Conservation (phyloP, 352 stramenopile genomes). For the Pythium monospermum region DNA sequence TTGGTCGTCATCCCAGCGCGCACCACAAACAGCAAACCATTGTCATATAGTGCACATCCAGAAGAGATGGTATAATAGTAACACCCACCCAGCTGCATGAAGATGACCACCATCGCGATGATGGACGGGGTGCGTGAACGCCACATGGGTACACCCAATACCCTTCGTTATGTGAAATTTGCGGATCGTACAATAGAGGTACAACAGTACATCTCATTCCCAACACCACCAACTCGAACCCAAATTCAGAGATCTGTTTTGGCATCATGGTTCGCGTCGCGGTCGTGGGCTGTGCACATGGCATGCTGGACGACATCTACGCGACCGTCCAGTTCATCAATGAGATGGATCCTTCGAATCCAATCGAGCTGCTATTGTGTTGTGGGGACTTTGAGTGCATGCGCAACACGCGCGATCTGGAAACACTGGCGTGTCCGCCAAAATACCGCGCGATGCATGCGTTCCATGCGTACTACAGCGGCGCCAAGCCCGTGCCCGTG, state of each 20-base stretch:
- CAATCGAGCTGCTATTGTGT: constrained; percentile 95
- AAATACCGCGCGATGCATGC: constrained; percentile 93
- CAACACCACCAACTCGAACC: too few species aligned
- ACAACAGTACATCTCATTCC: not conserved
- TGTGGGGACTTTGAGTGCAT: constrained; percentile 99
- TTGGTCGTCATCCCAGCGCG: too few species aligned
- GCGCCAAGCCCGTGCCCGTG: constrained; percentile 88
- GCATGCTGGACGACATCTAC: constrained; percentile 98
- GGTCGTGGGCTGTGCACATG: constrained; percentile 98
- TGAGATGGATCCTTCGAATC: constrained; percentile 58
- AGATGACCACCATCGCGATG: too few species aligned
- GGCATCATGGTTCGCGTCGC: constrained; percentile 76
- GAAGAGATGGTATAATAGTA: too few species aligned
- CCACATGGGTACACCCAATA: too few species aligned
- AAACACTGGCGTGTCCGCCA: constrained; percentile 91
- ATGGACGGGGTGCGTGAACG: too few species aligned
- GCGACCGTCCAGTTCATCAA: constrained; percentile 91
- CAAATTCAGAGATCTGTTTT: too few species aligned
- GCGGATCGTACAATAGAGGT: not conserved
- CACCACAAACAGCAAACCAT: too few species aligned
- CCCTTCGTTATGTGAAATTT: too few species aligned
- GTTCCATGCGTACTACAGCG: constrained; percentile 97
- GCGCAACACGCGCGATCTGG: constrained; percentile 93
- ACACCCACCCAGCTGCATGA: too few species aligned
- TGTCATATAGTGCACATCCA: too few species aligned